phyloP scores from a whole-genome alignment of 148 eudicot species.

The Silene latifolia region DNA sequence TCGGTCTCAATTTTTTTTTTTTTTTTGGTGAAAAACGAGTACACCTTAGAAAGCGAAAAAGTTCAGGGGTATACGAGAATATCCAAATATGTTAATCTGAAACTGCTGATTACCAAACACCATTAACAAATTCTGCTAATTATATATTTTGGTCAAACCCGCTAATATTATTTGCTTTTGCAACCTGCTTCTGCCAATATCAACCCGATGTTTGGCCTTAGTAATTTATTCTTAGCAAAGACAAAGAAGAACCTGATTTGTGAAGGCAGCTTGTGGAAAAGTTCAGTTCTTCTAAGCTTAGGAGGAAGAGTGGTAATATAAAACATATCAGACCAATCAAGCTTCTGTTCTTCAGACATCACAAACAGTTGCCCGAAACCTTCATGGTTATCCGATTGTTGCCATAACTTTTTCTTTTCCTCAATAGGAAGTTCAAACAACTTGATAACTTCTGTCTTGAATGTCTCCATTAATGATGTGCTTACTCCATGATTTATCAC shows the following conservation, averaged over 20 bases:
- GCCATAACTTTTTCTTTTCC: conserved; percentile 45
- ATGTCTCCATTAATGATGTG: conserved; percentile 32
- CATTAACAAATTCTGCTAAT: too few species aligned
- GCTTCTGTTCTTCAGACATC: conserved; percentile 49
- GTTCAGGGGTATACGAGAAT: too few species aligned
- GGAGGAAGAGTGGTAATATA: conserved; percentile 45
- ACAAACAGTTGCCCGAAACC: conserved; percentile 62
- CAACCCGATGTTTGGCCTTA: too few species aligned
- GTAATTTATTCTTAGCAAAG: background rate
- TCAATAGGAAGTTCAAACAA: conserved; percentile 40
- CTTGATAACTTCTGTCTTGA: conserved; percentile 29
- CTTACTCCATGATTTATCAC: conserved; percentile 55
- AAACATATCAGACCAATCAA: conserved; percentile 64
- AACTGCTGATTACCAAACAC: too few species aligned
- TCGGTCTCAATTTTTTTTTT: too few species aligned
- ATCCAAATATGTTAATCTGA: too few species aligned
- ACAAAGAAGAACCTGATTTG: conserved; percentile 34
- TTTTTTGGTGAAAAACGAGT: too few species aligned
- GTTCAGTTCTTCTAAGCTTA: conserved; percentile 25
- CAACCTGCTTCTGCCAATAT: too few species aligned
- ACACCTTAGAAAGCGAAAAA: too few species aligned
- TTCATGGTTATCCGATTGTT: conserved; percentile 40
- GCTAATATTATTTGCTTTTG: too few species aligned
- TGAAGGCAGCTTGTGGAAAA: conserved; percentile 37
- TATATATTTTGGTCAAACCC: too few species aligned